Conservation (phyloP, 2,329 filamentous ascomycete species). For the Verticillium nubilum region DNA sequence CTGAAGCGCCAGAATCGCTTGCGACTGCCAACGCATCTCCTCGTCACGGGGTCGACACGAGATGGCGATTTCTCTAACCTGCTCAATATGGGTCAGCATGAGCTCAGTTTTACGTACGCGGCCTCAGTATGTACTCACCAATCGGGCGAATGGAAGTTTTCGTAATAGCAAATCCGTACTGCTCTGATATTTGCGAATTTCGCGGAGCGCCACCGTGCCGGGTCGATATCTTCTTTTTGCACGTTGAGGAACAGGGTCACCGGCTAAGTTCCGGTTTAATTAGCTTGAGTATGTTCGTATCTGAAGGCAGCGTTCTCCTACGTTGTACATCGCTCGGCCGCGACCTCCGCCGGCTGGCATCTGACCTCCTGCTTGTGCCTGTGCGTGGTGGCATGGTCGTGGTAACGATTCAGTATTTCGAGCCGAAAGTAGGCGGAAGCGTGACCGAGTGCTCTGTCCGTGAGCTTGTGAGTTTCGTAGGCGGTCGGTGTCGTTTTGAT, state of each 20-base stretch:
- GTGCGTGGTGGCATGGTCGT: constrained; percentile 14
- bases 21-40: constrained; percentile 90
- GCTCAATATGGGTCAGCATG: constrained; percentile 9
- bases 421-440: not conserved
- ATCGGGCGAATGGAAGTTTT: constrained; percentile 74
- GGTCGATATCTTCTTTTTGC: constrained; percentile 64
- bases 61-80: constrained; percentile 69
- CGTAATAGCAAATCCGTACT: constrained; percentile 80
- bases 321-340: constrained; percentile 36
- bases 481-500: not conserved
- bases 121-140: constrained; percentile 40
- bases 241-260: constrained; percentile 63
- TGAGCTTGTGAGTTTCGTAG: not conserved
- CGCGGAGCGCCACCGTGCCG: constrained; percentile 81
- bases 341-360: constrained; percentile 17
- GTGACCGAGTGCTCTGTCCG: too few relatives aligned
- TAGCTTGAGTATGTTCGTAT: not conserved
- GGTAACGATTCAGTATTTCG: not conserved
- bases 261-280: constrained; percentile 44
- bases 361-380: constrained; percentile 11
- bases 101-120: not conserved
- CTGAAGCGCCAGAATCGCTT: constrained; percentile 87
- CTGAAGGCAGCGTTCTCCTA: constrained; percentile 16
- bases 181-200: constrained; percentile 88
- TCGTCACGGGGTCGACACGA: constrained; percentile 55